Evolutionary conservation across 768 basidiomycete genomes (phyloP).

Genomic region (Tylopilus intermedius): DNA sequence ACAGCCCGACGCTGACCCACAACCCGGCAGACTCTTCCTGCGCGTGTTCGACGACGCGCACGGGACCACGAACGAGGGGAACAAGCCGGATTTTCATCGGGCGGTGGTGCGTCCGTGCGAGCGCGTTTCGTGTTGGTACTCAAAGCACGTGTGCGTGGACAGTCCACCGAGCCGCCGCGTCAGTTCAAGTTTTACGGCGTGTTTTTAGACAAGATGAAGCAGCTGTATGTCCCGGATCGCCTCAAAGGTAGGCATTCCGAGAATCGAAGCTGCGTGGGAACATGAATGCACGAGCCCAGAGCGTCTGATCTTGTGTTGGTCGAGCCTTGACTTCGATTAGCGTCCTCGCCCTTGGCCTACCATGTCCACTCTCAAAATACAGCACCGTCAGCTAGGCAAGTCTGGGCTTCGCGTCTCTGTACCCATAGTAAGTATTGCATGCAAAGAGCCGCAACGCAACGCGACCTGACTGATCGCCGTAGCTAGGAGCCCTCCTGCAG

Average conservation of each 20-base stretch:
- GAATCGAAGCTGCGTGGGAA: too few species aligned
- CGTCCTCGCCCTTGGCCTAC: too few species aligned
- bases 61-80: constrained; percentile 73
- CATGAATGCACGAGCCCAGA: too few species aligned
- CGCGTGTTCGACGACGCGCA: constrained; percentile 64
- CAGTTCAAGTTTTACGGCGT: constrained; percentile 64
- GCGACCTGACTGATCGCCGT: too few species aligned
- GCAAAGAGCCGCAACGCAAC: too few species aligned
- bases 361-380: too few species aligned
- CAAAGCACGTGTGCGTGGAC: background rate
- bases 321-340: too few species aligned
- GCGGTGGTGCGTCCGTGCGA: constrained; percentile 65
- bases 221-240: constrained; percentile 65
- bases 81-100: constrained; percentile 87
- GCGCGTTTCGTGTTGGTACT: background rate
- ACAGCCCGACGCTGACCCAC: constrained; percentile 3
- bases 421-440: too few species aligned
- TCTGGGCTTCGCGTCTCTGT: too few species aligned
- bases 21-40: constrained; percentile 52
- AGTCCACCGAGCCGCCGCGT: constrained; percentile 66
- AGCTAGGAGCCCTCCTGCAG: too few species aligned
- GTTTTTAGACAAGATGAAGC: constrained; percentile 65
- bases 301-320: too few species aligned
- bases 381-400: too few species aligned
- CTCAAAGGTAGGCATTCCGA: constrained; percentile 57